phyloP scores from a whole-genome alignment of 2,329 filamentous ascomycete species.

The Cladosporium sp. region DNA sequence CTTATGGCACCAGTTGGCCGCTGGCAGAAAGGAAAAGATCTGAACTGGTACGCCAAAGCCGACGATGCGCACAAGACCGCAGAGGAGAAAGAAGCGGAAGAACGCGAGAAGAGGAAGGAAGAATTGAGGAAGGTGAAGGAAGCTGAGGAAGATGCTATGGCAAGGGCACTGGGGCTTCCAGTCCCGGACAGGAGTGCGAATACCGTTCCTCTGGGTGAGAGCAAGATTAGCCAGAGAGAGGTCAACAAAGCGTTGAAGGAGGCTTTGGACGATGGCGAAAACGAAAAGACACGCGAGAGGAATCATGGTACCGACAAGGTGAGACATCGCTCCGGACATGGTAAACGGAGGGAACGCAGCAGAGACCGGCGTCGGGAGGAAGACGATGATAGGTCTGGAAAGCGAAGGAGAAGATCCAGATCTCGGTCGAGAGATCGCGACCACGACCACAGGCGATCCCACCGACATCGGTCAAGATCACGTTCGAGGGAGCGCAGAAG shows the following conservation, averaged over 20 bases:
- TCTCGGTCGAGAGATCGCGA: slow-evolving; percentile 25
- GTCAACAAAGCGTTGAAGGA: slow-evolving; percentile 50
- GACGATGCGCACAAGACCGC: slow-evolving; percentile 46
- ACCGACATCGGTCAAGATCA: slow-evolving; percentile 21
- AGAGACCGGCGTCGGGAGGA: slow-evolving; percentile 18
- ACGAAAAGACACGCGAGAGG: slow-evolving; percentile 18
- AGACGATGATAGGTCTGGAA: slow-evolving; percentile 16
- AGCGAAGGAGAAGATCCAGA: slow-evolving; percentile 19
- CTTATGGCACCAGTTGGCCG: slow-evolving; percentile 84
- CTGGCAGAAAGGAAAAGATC: slow-evolving; percentile 75
- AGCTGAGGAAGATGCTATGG: slow-evolving; percentile 86
- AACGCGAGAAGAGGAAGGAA: slow-evolving; percentile 62
- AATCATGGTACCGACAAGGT: slow-evolving; percentile 22
- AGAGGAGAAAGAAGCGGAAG: slow-evolving; percentile 49
- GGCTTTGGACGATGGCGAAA: slow-evolving; percentile 36
- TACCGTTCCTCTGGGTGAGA: slow-evolving; percentile 52
- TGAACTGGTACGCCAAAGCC: slow-evolving; percentile 59
- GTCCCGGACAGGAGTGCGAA: slow-evolving; percentile 60
- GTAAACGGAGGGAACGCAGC: slow-evolving; percentile 19
- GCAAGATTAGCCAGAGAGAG: slow-evolving; percentile 45
- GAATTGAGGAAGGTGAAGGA: slow-evolving; percentile 81
- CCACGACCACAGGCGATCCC: slow-evolving; percentile 16
- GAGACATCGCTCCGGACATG: slow-evolving; percentile 9
- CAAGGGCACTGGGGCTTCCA: slow-evolving; percentile 73
- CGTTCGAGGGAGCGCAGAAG: slow-evolving; percentile 16